Base-by-base conservation (phyloP, 225 moss, liverwort and hornwort genomes). In the Bryum argenteum region DNA sequence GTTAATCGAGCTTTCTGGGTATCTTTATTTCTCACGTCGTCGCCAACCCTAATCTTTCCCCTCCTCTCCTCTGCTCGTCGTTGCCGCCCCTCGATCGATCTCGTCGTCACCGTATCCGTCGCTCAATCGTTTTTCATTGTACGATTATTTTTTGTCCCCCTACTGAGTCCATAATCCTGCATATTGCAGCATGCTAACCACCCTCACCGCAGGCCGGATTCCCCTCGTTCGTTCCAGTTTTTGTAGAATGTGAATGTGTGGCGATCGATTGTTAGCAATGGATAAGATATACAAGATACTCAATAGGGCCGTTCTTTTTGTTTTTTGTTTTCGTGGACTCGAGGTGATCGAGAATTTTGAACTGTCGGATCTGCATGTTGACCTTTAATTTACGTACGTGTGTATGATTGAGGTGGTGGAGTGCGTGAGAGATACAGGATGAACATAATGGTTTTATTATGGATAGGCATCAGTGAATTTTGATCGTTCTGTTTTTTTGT, bases 31-130 rank as follows among this genome's bases (percentile, higher is more conserved):
- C 33, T 61, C 54, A 28, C n/a, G n/a, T n/a, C 44, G 21, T 13
- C 40, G 41, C 58, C 16, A 79, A 51, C 74, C 79, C 74, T 79
- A 79, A 69, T 79, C 39, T 58, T 8, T 15, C 13, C 37, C 28
- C 22, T 10, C 48, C 18, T 48, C 24, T 18, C 2, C 33, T 5
- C 0, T 66, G 3, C 42, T 5, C 5, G n/a, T n/a, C n/a, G n/a
- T n/a, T n/a, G 14, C 0, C 22, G 18, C 13, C 47, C 0, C 15
- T 16, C 44, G n/a, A 15, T 33, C 15, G 58, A 44, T 14, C 64
- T n/a, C n/a, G n/a, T 63, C 28, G 7, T 23, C 55, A 56, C 28
- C 42, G 57, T 74, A 56, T 21, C 33, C 10, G n/a, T 60, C 11
- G 10, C 41, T 56, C 14, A 33, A 21, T 12, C 10, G 0, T 37